Evolutionary conservation across 2,329 filamentous ascomycete genomes (phyloP), one percentile per base, ranked within the genome.

Genomic region (Epichloe scottii): DNA sequence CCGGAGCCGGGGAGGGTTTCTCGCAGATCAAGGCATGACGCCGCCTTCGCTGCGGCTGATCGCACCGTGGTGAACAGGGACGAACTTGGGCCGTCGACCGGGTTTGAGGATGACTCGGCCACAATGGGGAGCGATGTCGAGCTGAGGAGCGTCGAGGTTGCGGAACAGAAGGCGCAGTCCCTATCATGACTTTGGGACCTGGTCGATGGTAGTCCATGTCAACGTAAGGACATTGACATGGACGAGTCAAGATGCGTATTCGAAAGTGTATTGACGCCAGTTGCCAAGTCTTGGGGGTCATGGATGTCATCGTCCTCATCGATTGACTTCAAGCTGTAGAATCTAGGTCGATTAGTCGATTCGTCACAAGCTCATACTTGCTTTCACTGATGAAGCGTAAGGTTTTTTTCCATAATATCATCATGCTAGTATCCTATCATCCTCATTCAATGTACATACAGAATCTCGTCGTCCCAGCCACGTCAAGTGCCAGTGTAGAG

Each of bases 101-200:
- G 62, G 35, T 56, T 64, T 47, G 60, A 63, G 5, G 62, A 62
- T 7, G 63, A 66, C 47, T 67, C 65, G 6, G 59, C 56, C 2
- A 57, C 56, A 12, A 51, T 57, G 38, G 57, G 57, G 12, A 68
- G 66, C 19, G 63, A 68, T 46, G 62, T 68, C 30, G 64, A 67
- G 54, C 53, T 68, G 51, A 54, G 62, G 33, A 52, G 59, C 7
- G 59, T 66, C 4, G 60, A 62, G 3, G 26, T 30, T 10, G 30
- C 53, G 40, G 12, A n/a, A 12, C 40, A 42, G 40, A 42, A 12
- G n/a, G 4, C 17, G 50, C 33, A 46, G 44, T 30, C 17, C 5
- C 11, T 34, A 8, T 4, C 4, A 54, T 57, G 8, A 55, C 53
- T 10, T 4, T 30, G 26, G 26, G 8, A 30, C 26, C 26, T 30